Evolutionary conservation across 768 basidiomycete species (phyloP), one percentile per base, ranked within the genome.

Genomic region (Leccinum aurantiacum): DNA sequence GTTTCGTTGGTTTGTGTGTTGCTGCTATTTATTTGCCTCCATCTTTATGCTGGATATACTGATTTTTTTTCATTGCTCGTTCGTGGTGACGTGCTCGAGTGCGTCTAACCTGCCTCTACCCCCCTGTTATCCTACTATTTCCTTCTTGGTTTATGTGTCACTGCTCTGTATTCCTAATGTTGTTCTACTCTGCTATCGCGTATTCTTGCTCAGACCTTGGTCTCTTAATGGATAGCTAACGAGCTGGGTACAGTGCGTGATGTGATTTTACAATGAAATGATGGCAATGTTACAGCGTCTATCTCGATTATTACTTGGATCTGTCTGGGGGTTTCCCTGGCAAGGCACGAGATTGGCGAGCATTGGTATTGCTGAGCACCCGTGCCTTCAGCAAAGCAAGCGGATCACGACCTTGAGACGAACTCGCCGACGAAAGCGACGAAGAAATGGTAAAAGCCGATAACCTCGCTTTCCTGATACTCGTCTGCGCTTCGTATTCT

Each of bases 351-450:
- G 76, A 73, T 19, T 75, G 79, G 38, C 72, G 78, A 15, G 84
- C 85, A 63, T 87, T 88, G 35, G 84, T 86, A 63, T 87, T 88
- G 38, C 77, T 75, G 49, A 89, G 72, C 38, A 89, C 80, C 60
- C 82, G 82, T 17, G 84, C 81, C 51, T 84, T 80, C 41, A 90
- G 68, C 1, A 77, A 74, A 22, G 76, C 66, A 29, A 82, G 57
- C 1, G 78, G 68, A 48, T 77, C 69, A 15, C 62, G 59, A 73
- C 55, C 59, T 54, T 57, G 69, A n/a, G 63, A 63, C 53, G 66
- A 60, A n/a, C 59, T 17, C 44, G 54, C 22, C 8, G 60, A 61
- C 71, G 61, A 48, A 54, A 67, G 41, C 38, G 67, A 47, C 69
- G 56, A 67, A 57, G 71, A 61, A 61, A 62, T 38, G 5, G 68